Conservation (phyloP, 306 rosid genomes). For the Medicago truncatula region MtrunA17r5.0-ANR NC_053044.1:38181001-38181500, state of each 20-base stretch:
- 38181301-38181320: background rate
- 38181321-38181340: background rate
- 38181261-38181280: too few species aligned
- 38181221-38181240: too few species aligned
- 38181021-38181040: background rate
- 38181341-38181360: too few species aligned
- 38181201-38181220: too few species aligned
- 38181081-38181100: background rate
- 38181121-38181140: background rate
- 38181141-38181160: too few species aligned
- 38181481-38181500: slow-evolving; percentile 39
- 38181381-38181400: background rate
- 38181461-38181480: slow-evolving; percentile 53
- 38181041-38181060: slow-evolving; percentile 24
- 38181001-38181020: slow-evolving; percentile 16
- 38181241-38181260: too few species aligned
- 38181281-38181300: too few species aligned
- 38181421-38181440: background rate
- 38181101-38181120: background rate
- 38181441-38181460: slow-evolving; percentile 80
- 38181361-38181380: too few species aligned
- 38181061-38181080: slow-evolving; percentile 19
- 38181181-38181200: too few species aligned
- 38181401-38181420: background rate
- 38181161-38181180: too few species aligned